Conservation (phyloP, 805 yeast species). For the Starmerella lactis-condensi region DNA sequence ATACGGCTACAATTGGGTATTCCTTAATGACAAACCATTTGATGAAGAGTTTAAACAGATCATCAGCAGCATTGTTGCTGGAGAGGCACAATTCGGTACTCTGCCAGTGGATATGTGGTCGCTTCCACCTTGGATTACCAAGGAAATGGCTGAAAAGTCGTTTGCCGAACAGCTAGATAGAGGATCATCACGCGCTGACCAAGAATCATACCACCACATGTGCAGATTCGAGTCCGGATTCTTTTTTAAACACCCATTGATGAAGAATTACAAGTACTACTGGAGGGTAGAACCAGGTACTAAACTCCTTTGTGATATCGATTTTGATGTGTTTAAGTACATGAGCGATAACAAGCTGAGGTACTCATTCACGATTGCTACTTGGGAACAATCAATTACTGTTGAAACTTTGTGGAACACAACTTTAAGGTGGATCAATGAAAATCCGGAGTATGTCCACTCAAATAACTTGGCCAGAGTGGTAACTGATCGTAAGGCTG, state of each 20-base stretch:
- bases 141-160: slow-evolving; percentile 29
- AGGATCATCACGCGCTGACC: slow-evolving; percentile 41
- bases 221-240: slow-evolving; percentile 66
- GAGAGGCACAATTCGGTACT: slow-evolving; percentile 42
- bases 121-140: slow-evolving; percentile 48
- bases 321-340: slow-evolving; percentile 42
- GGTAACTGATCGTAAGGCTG: slow-evolving; percentile 50
- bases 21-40: slow-evolving; percentile 53
- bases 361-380: slow-evolving; percentile 50
- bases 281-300: slow-evolving; percentile 69
- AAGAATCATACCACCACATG: slow-evolving; percentile 56
- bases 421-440: slow-evolving; percentile 29
- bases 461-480: slow-evolving; percentile 45
- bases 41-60: slow-evolving; percentile 34
- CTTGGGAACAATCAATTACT: slow-evolving; percentile 44
- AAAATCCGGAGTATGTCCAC: slow-evolving; percentile 34
- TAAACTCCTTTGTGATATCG: slow-evolving; percentile 39
- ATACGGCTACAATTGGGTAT: slow-evolving; percentile 61
- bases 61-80: slow-evolving; percentile 37
- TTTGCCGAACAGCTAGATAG: slow-evolving; percentile 31
- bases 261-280: slow-evolving; percentile 44
- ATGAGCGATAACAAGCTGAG: slow-evolving; percentile 37
- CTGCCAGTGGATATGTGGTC: slow-evolving; percentile 50
- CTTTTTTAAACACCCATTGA: slow-evolving; percentile 41
- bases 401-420: slow-evolving; percentile 47